These are phyloP conservation scores for Entomortierella parvispora DNA, from an alignment of 192 early-diverging fungal genomes.

Conservation along the genomic window DNA sequence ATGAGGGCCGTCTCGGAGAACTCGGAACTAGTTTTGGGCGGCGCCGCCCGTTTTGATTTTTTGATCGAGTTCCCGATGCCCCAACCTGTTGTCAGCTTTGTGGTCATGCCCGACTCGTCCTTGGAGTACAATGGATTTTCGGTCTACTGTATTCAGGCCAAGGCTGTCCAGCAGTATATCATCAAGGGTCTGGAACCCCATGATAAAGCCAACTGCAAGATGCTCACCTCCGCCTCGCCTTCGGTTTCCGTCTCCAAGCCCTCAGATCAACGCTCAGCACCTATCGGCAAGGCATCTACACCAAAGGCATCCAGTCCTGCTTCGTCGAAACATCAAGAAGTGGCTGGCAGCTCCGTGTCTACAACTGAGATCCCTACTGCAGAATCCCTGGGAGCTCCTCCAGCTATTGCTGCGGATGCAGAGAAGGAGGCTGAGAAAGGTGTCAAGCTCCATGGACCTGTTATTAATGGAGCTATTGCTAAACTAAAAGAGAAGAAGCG, in stretches of 20 bases:
- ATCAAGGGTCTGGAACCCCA: conserved; percentile 39
- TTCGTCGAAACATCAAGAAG: conserved; percentile 21
- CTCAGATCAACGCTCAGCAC: conserved; percentile 5
- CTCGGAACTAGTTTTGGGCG: background rate
- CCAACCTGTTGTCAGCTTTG: conserved; percentile 55
- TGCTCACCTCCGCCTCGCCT: conserved; percentile 23
- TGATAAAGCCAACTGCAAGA: conserved; percentile 39
- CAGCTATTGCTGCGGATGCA: background rate
- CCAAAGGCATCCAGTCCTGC: conserved; percentile 23
- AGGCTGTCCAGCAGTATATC: conserved; percentile 57
- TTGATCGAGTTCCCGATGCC: conserved; percentile 59
- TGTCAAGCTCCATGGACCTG: conserved; percentile 52
- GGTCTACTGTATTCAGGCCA: conserved; percentile 56
- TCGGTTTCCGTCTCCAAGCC: conserved; percentile 9
- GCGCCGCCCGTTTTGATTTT: conserved; percentile 52
- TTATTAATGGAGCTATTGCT: conserved; percentile 55
- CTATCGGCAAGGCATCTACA: conserved; percentile 5
- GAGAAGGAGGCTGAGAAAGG: conserved; percentile 48
- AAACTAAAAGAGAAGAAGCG: conserved; percentile 58
- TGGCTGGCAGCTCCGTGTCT: conserved; percentile 5
- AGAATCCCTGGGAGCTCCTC: background rate
- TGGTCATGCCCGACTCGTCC: conserved; percentile 49
- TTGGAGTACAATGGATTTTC: conserved; percentile 51
- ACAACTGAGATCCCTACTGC: conserved; percentile 9
- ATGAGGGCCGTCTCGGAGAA: conserved; percentile 11